Percentiles rank a stretch among this genome's conserved stretches.
phyloP scores from a whole-genome alignment of 306 rosid genomes.

The Chamaecrista fasciculata region DNA sequence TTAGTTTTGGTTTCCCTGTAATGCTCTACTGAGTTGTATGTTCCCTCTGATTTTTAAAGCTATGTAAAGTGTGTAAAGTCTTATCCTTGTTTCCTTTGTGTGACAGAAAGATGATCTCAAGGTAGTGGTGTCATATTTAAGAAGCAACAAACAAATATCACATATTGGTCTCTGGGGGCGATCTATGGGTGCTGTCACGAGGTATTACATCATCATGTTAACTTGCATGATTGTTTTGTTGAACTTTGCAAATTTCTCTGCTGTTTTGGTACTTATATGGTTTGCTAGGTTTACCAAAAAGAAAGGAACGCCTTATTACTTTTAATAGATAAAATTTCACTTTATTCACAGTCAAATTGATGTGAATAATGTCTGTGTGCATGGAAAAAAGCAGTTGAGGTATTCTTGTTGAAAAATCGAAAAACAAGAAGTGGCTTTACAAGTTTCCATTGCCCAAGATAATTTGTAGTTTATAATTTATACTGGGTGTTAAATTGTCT shows the following conservation, averaged over 20 bases:
- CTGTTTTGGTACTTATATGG: not conserved
- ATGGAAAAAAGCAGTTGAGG: not conserved
- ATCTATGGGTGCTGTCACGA: constrained; percentile 98
- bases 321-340: not conserved
- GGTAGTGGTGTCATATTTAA: constrained; percentile 73
- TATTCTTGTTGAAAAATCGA: not conserved
- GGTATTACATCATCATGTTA: constrained; percentile 48
- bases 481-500: constrained; percentile 14
- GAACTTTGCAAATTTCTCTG: not conserved
- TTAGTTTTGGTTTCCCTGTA: not conserved
- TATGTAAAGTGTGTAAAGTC: constrained; percentile 24
- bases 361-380: not conserved
- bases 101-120: constrained; percentile 89
- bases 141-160: constrained; percentile 76
- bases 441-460: constrained; percentile 13
- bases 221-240: constrained; percentile 20
- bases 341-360: not conserved
- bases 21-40: not conserved
- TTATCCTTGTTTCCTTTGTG: constrained; percentile 29
- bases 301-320: not conserved
- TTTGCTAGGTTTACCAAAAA: constrained; percentile 1
- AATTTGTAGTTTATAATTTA: not conserved
- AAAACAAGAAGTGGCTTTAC: not conserved
- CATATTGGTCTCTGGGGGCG: constrained; percentile 96
- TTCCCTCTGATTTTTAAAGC: constrained; percentile 2